phyloP scores from a whole-genome alignment of 768 basidiomycete species.

The Tricholoma matsutake region DNA sequence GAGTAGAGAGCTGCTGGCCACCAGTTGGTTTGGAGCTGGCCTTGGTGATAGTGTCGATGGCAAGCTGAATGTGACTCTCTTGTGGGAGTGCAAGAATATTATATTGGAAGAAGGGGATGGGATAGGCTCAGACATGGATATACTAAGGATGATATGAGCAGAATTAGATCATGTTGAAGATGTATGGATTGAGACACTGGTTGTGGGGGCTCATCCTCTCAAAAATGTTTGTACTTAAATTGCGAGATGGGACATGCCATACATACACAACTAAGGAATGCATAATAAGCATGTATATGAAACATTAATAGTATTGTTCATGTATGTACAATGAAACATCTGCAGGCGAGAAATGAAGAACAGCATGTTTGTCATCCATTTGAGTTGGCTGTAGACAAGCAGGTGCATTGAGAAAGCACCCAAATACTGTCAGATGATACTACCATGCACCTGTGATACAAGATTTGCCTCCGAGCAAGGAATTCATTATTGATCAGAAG shows the following conservation, averaged over 20 bases:
- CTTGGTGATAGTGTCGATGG: constrained; percentile 8
- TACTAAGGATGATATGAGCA: not conserved
- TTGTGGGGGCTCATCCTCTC: not conserved
- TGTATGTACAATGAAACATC: not conserved
- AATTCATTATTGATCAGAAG: not conserved
- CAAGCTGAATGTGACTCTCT: constrained; percentile 13
- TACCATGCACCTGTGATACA: not conserved
- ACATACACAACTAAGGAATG: not conserved
- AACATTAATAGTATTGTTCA: not conserved
- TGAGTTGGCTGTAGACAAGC: not conserved
- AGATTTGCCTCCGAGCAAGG: not conserved
- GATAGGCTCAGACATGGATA: not conserved
- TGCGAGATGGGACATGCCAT: not conserved
- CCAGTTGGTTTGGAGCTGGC: constrained; percentile 8
- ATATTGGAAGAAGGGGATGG: not conserved
- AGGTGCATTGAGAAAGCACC: not conserved
- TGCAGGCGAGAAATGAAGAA: not conserved
- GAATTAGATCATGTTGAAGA: not conserved
- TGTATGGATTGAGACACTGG: not conserved
- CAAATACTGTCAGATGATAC: not conserved
- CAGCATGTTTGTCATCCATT: not conserved
- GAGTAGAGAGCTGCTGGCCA: constrained; percentile 8
- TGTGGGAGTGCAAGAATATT: not conserved
- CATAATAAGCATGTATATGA: not conserved
- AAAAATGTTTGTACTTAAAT: not conserved